Evolutionary conservation across 352 stramenopile species (phyloP), one percentile per base, ranked within the genome.

Genomic region (Globisporangium spiculum): DNA sequence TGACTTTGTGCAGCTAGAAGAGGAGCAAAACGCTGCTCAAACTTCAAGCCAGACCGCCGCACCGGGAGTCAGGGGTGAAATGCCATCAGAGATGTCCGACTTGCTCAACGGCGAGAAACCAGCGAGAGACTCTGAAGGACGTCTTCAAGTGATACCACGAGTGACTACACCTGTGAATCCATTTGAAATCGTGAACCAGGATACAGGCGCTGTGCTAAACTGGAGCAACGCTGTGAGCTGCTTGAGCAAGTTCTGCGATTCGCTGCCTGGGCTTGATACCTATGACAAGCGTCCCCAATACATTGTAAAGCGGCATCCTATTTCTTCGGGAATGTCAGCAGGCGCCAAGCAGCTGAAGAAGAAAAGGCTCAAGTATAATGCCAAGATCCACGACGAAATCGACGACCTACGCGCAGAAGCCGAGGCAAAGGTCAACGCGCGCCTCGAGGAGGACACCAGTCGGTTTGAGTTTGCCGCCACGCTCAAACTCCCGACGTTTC

Each of bases 251-350:
- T 93, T 96, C 36, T 96, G 86, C 72, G 80, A 94, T 59, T 92
- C 88, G 0, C 71, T 96, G 10, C 88, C 88, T 48, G 86, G 86
- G 0, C 72, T 94, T 34, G 84, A 93, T 57, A 96, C 88, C 32
- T 94, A 92, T 63, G 88, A 96, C 60, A 83, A 83, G 32, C 86
- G 83, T 2, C 76, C 86, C 14, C 80, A 93, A 63, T 96, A 96
- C 58, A 79, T 77, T 16, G 76, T 94, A 36, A 90, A 84, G 68
- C 83, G 88, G 8, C 84, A 92, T 27, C 84, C 76, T 24, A 68
- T 93, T 20, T 44, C 63, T 18, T 70, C 67, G 3, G 76, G 66
- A 9, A 88, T 92, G 61, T 77, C 82, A n/a, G 63, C 70, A 7
- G 73, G 81, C 1, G 64, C 80, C 36, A 93, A 93, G 67, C 72